phyloP scores from a whole-genome alignment of 495 filamentous ascomycete species.

The Hypomontagnella submonticulosa region DNA sequence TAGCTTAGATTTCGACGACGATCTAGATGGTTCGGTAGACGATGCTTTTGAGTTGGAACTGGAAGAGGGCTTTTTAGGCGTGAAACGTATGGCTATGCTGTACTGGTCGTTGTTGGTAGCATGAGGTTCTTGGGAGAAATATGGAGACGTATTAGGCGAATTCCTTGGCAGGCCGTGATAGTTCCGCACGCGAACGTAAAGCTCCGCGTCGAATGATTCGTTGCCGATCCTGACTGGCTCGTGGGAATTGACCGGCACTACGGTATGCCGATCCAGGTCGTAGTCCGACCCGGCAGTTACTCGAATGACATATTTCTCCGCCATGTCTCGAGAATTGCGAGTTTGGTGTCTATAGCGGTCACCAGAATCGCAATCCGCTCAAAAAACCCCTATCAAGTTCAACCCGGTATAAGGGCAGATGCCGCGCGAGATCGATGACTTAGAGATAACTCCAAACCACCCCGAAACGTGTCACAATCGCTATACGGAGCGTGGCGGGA shows the following conservation, averaged over 20 bases:
- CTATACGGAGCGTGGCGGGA: too few species aligned
- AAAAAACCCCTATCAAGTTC: background rate
- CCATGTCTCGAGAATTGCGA: slow-evolving; percentile 51
- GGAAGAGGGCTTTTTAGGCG: slow-evolving; percentile 65
- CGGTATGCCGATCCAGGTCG: slow-evolving; percentile 69
- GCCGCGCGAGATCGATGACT: too few species aligned
- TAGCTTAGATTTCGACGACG: slow-evolving; percentile 12
- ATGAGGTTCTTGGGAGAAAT: slow-evolving; percentile 79
- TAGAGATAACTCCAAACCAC: too few species aligned
- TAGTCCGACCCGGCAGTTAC: slow-evolving; percentile 82
- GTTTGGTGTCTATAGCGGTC: background rate
- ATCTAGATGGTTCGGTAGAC: slow-evolving; percentile 21
- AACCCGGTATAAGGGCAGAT: too few species aligned
- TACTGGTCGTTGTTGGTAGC: slow-evolving; percentile 75
- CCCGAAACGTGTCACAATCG: too few species aligned
- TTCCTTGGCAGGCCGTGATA: slow-evolving; percentile 66
- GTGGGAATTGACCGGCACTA: slow-evolving; percentile 76
- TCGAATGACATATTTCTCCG: slow-evolving; percentile 73
- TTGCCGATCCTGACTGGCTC: slow-evolving; percentile 67
- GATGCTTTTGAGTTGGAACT: slow-evolving; percentile 4
- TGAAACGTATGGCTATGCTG: slow-evolving; percentile 79
- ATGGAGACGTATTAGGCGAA: slow-evolving; percentile 70
- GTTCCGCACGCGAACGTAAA: slow-evolving; percentile 75
- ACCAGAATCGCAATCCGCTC: background rate
- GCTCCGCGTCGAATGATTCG: slow-evolving; percentile 66